Percentiles rank a stretch among this genome's conserved stretches.
phyloP scores from a whole-genome alignment of 2,329 filamentous ascomycete genomes.

The Paraphoma sp. region DNA sequence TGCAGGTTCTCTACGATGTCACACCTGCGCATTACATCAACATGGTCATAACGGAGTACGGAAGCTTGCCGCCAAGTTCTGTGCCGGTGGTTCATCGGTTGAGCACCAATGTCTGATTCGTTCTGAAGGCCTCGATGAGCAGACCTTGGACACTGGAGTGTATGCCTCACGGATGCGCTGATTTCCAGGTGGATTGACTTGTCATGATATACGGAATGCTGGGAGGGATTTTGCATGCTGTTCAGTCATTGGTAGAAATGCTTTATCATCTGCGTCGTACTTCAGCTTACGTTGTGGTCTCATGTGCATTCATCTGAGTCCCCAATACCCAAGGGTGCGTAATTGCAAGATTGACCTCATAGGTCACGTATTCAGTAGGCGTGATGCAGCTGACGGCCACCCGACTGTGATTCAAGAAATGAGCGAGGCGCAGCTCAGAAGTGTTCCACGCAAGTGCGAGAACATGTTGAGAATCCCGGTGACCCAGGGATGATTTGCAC shows the following conservation, averaged over 20 bases:
- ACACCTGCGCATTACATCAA: constrained; percentile 87
- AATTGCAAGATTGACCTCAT: neutral
- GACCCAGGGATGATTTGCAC: neutral
- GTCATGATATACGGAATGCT: neutral
- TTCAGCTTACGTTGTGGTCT: too few relatives aligned
- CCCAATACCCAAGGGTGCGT: neutral
- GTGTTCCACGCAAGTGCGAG: neutral
- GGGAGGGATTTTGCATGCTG: neutral
- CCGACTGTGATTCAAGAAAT: neutral
- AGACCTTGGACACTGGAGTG: too few relatives aligned
- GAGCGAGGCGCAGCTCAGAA: neutral
- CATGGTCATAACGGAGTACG: constrained; percentile 90
- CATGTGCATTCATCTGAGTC: too few relatives aligned
- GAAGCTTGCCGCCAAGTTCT: constrained; percentile 82
- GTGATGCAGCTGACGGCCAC: neutral
- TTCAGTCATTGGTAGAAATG: neutral
- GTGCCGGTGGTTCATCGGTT: constrained; percentile 77
- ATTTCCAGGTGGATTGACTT: neutral
- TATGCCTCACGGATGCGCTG: too few relatives aligned
- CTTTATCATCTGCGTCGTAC: too few relatives aligned
- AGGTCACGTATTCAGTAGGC: neutral
- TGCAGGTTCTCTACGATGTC: constrained; percentile 88
- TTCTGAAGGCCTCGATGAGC: neutral
- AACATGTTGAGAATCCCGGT: neutral
- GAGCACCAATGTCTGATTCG: constrained; percentile 37